Conservation (phyloP, 805 yeast species). For the Wickerhamomyces bisporus region DNA sequence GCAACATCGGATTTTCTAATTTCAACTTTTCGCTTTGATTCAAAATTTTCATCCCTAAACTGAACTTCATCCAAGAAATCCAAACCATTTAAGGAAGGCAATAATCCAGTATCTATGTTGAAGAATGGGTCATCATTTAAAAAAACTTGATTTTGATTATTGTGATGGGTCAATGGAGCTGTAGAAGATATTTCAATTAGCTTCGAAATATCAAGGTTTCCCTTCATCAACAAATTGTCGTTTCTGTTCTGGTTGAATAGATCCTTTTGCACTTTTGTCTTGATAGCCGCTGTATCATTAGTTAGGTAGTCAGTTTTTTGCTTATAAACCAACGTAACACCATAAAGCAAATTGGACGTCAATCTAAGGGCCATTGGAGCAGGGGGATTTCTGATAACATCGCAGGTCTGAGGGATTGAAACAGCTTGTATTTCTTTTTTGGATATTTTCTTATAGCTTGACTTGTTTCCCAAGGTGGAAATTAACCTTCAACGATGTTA, state of each 20-base stretch:
- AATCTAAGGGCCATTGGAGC: constrained; percentile 25
- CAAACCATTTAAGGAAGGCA: constrained; percentile 20
- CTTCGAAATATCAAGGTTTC: constrained; percentile 1
- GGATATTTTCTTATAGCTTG: constrained; percentile 24
- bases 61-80: constrained; percentile 11
- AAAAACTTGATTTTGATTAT: constrained; percentile 10
- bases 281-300: constrained; percentile 18
- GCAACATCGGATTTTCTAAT: constrained; percentile 16
- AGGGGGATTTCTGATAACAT: constrained; percentile 20
- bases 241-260: constrained; percentile 4
- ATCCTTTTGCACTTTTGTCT: constrained; percentile 22
- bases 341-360: constrained; percentile 39
- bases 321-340: constrained; percentile 41
- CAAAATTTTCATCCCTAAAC: background rate
- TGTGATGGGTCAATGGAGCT: background rate
- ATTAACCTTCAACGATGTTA: constrained; percentile 26
- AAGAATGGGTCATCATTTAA: constrained; percentile 36
- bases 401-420: constrained; percentile 41
- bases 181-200: background rate
- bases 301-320: constrained; percentile 44
- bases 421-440: constrained; percentile 30
- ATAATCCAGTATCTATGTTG: constrained; percentile 27
- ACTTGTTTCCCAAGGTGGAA: constrained; percentile 37
- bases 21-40: constrained; percentile 4
- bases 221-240: constrained; percentile 5